Evolutionary conservation across 75 land plant genomes (phyloP).

Genomic region (Sequoiadendron giganteum): DNA sequence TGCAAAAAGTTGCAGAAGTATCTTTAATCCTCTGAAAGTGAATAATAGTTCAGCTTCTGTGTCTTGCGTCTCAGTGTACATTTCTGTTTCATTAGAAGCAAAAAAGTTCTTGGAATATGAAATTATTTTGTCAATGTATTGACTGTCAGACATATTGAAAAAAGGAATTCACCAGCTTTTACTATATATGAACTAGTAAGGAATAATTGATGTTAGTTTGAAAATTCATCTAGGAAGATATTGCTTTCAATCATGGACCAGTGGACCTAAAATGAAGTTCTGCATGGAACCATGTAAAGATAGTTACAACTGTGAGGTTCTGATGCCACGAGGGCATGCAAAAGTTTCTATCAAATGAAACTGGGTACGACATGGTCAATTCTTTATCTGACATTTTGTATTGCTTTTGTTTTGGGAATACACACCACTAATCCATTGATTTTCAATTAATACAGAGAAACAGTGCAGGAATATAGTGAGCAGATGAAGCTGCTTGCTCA

Average conservation of each 20-base stretch:
- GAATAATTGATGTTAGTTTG: not conserved
- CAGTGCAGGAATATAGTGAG: constrained; percentile 63
- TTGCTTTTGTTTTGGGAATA: not conserved
- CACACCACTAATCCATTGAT: not conserved
- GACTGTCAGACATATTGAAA: not conserved
- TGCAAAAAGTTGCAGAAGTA: not conserved
- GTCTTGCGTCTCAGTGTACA: not conserved
- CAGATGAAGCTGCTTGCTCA: constrained; percentile 58
- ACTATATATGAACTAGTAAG: not conserved
- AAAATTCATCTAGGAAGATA: not conserved
- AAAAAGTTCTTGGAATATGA: not conserved
- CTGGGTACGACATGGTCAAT: not conserved
- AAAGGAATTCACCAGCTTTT: not conserved
- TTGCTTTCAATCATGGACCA: not conserved
- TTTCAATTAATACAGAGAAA: constrained; percentile 25
- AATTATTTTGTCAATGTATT: not conserved
- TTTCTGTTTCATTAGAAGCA: constrained; percentile 1
- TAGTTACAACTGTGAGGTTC: not conserved
- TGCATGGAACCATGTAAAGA: not conserved
- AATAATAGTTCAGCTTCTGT: not conserved
- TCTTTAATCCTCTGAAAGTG: not conserved
- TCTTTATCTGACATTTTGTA: not conserved
- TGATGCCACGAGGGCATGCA: not conserved
- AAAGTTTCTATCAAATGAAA: not conserved
- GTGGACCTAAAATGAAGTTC: not conserved